A percentile compares a stretch with the other conserved stretches of the same genome.
Evolutionary conservation across 73 alveolate species (phyloP).

Genomic region (Uronychia setigera): DNA sequence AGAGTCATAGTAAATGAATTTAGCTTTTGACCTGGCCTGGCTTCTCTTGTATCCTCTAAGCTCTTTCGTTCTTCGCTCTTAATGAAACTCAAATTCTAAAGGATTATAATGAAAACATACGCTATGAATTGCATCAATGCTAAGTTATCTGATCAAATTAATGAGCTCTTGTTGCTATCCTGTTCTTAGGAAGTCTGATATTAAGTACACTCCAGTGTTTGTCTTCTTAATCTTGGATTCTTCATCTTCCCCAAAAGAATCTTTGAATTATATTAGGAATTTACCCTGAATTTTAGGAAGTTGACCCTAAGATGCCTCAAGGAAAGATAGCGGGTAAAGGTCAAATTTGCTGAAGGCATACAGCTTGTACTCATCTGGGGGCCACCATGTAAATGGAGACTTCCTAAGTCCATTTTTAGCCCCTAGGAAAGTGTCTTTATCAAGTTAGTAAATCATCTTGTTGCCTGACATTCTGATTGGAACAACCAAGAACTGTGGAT

Average conservation of each 20-base stretch:
- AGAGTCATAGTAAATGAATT: neutral
- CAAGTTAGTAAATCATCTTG: constrained; percentile 53
- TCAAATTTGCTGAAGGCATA: constrained; percentile 35
- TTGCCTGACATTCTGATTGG: constrained; percentile 79
- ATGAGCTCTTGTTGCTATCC: neutral
- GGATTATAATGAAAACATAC: neutral
- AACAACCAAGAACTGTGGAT: constrained; percentile 73
- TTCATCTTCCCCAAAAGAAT: too few relatives aligned
- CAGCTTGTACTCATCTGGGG: constrained; percentile 40
- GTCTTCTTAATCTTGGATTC: neutral
- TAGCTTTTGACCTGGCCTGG: neutral
- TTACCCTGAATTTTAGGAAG: too few relatives aligned
- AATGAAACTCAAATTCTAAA: neutral
- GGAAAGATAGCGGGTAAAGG: constrained; percentile 5
- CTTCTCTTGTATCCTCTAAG: neutral
- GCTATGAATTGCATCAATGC: neutral
- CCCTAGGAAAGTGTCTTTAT: constrained; percentile 50
- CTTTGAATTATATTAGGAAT: too few relatives aligned
- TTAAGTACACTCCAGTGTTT: neutral
- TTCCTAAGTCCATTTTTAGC: constrained; percentile 45
- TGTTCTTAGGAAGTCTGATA: neutral
- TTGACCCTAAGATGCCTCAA: too few relatives aligned
- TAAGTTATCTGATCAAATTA: neutral
- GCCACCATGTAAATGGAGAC: constrained; percentile 67
- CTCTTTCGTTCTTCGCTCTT: neutral